Evolutionary conservation across 108 stramenopile species (phyloP), one percentile per base, ranked within the genome.

Genomic region (Craspedostauros australis): DNA sequence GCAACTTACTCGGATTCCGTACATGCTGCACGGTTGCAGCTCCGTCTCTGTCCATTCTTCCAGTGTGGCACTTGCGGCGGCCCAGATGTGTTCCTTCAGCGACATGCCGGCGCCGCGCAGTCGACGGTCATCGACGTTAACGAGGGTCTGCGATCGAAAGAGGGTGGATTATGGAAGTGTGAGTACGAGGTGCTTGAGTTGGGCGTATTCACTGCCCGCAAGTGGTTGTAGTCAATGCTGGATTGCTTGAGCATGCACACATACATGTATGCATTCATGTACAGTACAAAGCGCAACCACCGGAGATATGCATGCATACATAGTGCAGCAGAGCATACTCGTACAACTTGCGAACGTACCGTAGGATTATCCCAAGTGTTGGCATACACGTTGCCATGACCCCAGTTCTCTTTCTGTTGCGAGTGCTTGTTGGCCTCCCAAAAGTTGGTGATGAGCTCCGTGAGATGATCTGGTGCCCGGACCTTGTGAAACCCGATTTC

Each of bases 1-100:
- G n/a, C n/a, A n/a, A n/a, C n/a, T n/a, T n/a, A 74, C 65, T n/a
- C 85, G 63, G 39, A 87, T 79, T 6, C 89, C 85, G 56, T 91
- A 87, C 30, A 82, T 48, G 1, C 83, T 72, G 14, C 69, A 78
- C 6, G 79, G 68, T 51, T 55, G 48, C 2, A 87, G 61, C 27
- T 82, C 82, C 34, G 62, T 34, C 0, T 81, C 73, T 0, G 78
- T 64, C 88, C 88, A 90, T 39, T 84, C 75, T 39, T 66, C 82
- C 30, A 90, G 47, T 5, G 62, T 16, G 5, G 64, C 66, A 27
- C 54, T 36, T 18, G 78, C 55, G n/a, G 58, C 64, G 46, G 44
- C 71, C 79, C 79, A 80, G 4, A 80, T 45, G 4, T 52, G 25
- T 14, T 63, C 22, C 34, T 72, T 66, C 8, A 80, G 50, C 6